Base-by-base conservation (phyloP, 106 monocot genomes). In the Chionographis japonica region DNA sequence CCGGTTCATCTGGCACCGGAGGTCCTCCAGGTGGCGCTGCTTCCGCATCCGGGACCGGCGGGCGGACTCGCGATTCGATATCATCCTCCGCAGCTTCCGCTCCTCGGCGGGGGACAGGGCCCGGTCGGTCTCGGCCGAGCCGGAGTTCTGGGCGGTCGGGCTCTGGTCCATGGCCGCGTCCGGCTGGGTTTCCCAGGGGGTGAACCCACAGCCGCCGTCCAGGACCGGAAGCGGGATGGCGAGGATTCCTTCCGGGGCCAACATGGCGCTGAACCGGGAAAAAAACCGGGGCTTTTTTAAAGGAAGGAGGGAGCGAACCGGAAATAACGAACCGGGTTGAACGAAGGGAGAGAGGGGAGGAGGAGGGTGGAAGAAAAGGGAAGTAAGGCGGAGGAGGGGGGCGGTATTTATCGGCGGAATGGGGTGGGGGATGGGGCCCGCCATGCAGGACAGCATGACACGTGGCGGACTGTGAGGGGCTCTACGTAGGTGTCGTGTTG, bases 21-120 rank as follows among this genome's bases (percentile, higher is more conserved):
- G 46, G 46, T 46, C 46, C 46, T 46, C 46, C 8, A 46, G 46
- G 46, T 46, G 46, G 5, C 46, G 58, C 61, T 67, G 46, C 75
- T 75, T 75, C 68, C 75, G 58, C 75, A 68, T 60, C 27, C 75
- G 46, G 12, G 75, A 75, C 61, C 75, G 58, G n/a, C 68, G 75
- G 12, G 75, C 75, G 15, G 75, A 67, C 40, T 75, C 75, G 0
- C 75, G 49, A 60, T 75, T 75, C 40, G 75, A 75, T 4, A 68
- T 46, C 75, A 60, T 75, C 53, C 75, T 27, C 27, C 68, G 67
- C 17, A 18, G 15, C 46, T 58, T 4, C 20, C 66, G 41, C 43
- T 62, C 62, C 62, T 61, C 61, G 37, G 41, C 12, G 39, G n/a
- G 16, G 15, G 13, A 4, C 54, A 54, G 12, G 13, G 8, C 19